A percentile compares a stretch with the other conserved stretches of the same genome.
phyloP scores from a whole-genome alignment of 2,329 filamentous ascomycete species.

The Pestalotiopsis sp. region DNA sequence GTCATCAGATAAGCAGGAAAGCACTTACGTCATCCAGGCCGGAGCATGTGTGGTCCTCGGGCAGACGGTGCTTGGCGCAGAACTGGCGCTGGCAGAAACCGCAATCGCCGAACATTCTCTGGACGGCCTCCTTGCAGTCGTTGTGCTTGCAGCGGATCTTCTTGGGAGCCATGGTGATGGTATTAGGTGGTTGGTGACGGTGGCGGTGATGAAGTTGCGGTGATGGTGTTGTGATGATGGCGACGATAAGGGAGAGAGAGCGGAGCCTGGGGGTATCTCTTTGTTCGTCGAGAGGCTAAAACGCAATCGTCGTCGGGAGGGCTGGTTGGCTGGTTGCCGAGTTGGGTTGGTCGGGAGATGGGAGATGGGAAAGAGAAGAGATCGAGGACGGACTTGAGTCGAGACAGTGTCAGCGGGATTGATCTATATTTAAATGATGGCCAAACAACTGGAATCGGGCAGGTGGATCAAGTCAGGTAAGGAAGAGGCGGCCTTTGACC shows the following conservation, averaged over 20 bases:
- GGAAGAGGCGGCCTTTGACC: no score
- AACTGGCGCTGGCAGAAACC: slow-evolving; percentile 92
- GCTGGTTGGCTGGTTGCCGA: not conserved
- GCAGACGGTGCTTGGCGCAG: slow-evolving; percentile 89
- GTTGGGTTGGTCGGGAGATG: not conserved
- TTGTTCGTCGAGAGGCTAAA: not conserved
- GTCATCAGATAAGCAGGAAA: slow-evolving; percentile 62
- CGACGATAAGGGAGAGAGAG: not conserved
- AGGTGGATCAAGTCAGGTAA: not conserved
- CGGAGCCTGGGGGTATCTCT: not conserved
- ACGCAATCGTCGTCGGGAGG: not conserved
- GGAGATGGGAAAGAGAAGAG: not conserved
- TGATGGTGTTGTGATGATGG: not conserved
- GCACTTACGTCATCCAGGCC: slow-evolving; percentile 80
- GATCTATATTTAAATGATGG: slow-evolving; percentile 11
- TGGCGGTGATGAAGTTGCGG: not conserved
- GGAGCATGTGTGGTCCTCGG: slow-evolving; percentile 92
- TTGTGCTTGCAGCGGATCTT: slow-evolving; percentile 86
- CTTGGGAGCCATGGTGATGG: slow-evolving; percentile 63
- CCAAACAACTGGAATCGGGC: not conserved
- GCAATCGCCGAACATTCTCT: slow-evolving; percentile 95
- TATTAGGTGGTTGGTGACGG: not conserved
- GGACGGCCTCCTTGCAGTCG: slow-evolving; percentile 82
- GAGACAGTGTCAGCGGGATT: slow-evolving; percentile 7
- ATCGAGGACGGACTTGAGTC: not conserved